Conservation (phyloP, 345 rosid genomes). For the Bretschneidera sinensis region DNA sequence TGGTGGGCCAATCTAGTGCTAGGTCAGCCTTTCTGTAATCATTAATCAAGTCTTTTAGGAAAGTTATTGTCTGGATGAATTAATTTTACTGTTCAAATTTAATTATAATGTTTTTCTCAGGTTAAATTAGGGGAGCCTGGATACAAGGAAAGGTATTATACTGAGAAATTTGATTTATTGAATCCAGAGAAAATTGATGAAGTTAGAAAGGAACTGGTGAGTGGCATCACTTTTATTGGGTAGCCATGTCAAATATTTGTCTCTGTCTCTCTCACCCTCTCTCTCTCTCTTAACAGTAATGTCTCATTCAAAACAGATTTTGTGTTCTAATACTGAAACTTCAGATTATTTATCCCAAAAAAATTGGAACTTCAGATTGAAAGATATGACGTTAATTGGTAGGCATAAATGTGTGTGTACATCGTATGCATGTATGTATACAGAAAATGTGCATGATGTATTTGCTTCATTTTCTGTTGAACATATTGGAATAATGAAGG, state of each 20-base stretch:
- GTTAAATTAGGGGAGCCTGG: slow-evolving; percentile 95
- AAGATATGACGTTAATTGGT: too few species aligned
- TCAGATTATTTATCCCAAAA: too few species aligned
- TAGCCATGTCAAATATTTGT: neutral
- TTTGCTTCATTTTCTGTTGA: neutral
- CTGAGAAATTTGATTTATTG: slow-evolving; percentile 70
- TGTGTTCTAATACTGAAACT: neutral
- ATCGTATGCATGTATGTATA: too few species aligned
- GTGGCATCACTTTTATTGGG: slow-evolving; percentile 18
- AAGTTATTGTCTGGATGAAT: neutral
- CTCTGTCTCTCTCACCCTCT: neutral
- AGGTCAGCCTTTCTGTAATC: neutral
- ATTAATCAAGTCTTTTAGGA: neutral
- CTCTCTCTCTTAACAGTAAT: too few species aligned
- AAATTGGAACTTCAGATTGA: neutral
- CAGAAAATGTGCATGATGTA: neutral
- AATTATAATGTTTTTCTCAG: slow-evolving; percentile 27
- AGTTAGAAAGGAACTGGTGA: slow-evolving; percentile 71
- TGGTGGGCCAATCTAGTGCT: neutral
- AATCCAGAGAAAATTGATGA: slow-evolving; percentile 53
- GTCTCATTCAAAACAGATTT: neutral
- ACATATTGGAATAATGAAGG: neutral
- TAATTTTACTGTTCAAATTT: slow-evolving; percentile 4
- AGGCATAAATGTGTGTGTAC: too few species aligned
- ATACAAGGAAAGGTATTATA: slow-evolving; percentile 87